These are phyloP conservation scores for Wickerhamomyces xylosicus DNA, from an alignment of 805 yeast genomes.

Conservation along the genomic window DNA sequence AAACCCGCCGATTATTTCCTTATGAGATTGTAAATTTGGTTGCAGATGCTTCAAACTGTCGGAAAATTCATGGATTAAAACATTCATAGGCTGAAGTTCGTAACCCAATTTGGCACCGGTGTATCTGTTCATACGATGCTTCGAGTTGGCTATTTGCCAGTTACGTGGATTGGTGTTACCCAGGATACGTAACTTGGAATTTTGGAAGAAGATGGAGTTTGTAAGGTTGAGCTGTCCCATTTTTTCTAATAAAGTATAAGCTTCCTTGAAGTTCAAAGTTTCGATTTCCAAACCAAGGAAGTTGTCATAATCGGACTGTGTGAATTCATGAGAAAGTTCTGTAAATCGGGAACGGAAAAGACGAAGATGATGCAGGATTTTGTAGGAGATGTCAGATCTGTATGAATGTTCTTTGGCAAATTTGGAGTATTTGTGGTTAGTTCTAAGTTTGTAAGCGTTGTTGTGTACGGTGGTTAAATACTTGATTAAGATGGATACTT, in stretches of 20 bases:
- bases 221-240: constrained; percentile 2
- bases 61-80: constrained; percentile 4
- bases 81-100: constrained; percentile 3
- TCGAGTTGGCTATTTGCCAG: constrained; percentile 6
- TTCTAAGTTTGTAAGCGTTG: neutral
- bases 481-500: constrained; percentile 7
- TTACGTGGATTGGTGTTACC: constrained; percentile 11
- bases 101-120: neutral
- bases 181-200: constrained; percentile 8
- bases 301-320: neutral
- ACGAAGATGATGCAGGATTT: neutral
- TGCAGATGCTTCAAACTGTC: constrained; percentile 1
- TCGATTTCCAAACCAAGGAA: constrained; percentile 3
- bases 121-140: neutral
- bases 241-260: constrained; percentile 4
- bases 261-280: constrained; percentile 3
- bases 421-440: neutral
- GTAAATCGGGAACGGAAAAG: neutral
- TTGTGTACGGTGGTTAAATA: constrained; percentile 2
- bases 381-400: neutral
- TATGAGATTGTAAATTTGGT: constrained; percentile 13
- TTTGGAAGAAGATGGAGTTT: constrained; percentile 9
- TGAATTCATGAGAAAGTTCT: neutral
- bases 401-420: neutral
- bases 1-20: constrained; percentile 14